Base-by-base conservation (phyloP, 2,329 filamentous ascomycete species). In the Aspergillus sp. region DNA sequence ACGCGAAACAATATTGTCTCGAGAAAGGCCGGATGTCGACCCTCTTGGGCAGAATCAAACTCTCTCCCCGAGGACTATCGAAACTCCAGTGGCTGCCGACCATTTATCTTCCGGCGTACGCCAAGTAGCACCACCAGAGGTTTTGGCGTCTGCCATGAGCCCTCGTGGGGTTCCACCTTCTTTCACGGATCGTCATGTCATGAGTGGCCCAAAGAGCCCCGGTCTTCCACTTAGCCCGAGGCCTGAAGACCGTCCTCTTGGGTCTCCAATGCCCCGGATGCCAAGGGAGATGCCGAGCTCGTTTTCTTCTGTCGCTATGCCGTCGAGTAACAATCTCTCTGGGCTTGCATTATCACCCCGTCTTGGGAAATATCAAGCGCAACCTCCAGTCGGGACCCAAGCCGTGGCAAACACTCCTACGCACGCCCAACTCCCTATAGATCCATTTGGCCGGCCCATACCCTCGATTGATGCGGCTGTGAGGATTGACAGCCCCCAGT, bases 351-450 rank as follows among this genome's bases (percentile, higher is more conserved):
- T 90, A 31, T 90, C 89, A 6, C 89, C 91, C 6, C 86, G 90
- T 65, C 84, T 88, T 48, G 87, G 89, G 33, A 86, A 89, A 64
- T 87, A 90, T 64, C 84, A 89, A 2, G 88, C 90, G 46, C 89
- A 89, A 3, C 76, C 92, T 35, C 88, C 89, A 17, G 87, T 87
- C 21, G 37, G 46, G 15, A 27, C 3, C 11, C 40, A 33, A 17
- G 43, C n/a, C 31, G 33, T 40, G 12, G 4, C 40, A 6, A 50
- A 48, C 19, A 37, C 21, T 21, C 82, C 85, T 17, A 51, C 39
- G 15, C 57, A 52, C 49, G 48, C 53, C 15, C 56, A 55, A 55
- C 25, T 60, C 44, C 35, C 64, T 12, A n/a, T 57, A 58, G 45
- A 62, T 46, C 19, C 67, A 27, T 49, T 56, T 27, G 57, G 52